These are phyloP conservation scores for Leccinum imitatum DNA, from an alignment of 768 basidiomycete species.

Conservation along the genomic window DNA sequence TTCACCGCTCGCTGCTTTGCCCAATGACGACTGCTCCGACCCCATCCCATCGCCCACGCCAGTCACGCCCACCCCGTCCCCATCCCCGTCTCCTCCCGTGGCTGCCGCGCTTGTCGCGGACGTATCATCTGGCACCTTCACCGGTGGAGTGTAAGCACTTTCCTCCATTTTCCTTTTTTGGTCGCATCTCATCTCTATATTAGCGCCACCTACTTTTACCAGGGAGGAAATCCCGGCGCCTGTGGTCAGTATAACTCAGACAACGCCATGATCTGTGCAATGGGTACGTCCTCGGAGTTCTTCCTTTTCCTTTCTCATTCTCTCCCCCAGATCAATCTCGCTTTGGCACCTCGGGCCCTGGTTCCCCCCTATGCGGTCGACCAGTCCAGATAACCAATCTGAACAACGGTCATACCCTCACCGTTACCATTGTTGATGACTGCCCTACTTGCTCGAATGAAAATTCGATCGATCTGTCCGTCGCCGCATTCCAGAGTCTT, in stretches of 20 bases:
- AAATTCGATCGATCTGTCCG: slow-evolving; percentile 76
- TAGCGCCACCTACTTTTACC: slow-evolving; percentile 69
- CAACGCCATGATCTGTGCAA: slow-evolving; percentile 56
- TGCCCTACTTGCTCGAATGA: slow-evolving; percentile 74
- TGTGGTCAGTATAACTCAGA: slow-evolving; percentile 70
- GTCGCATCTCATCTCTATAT: slow-evolving; percentile 1
- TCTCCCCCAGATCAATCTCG: slow-evolving; percentile 43
- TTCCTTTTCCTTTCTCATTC: slow-evolving; percentile 1
- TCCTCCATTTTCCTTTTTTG: neutral
- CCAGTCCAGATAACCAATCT: slow-evolving; percentile 62
- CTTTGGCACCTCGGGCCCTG: slow-evolving; percentile 47
- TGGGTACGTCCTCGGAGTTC: slow-evolving; percentile 42
- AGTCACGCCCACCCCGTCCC: neutral
- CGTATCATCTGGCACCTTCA: slow-evolving; percentile 27
- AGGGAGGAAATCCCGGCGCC: slow-evolving; percentile 72
- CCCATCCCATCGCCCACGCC: neutral
- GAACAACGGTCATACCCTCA: slow-evolving; percentile 49
- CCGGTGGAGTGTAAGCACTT: slow-evolving; percentile 45
- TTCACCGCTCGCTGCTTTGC: slow-evolving; percentile 29
- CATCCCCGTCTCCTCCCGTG: neutral
- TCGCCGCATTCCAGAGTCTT: slow-evolving; percentile 62
- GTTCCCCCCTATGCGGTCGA: slow-evolving; percentile 64
- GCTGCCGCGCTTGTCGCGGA: neutral
- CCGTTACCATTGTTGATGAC: slow-evolving; percentile 69
- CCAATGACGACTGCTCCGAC: neutral